These are phyloP conservation scores for Leccinum aurantiacum DNA, from an alignment of 768 basidiomycete genomes.

Conservation along the genomic window DNA sequence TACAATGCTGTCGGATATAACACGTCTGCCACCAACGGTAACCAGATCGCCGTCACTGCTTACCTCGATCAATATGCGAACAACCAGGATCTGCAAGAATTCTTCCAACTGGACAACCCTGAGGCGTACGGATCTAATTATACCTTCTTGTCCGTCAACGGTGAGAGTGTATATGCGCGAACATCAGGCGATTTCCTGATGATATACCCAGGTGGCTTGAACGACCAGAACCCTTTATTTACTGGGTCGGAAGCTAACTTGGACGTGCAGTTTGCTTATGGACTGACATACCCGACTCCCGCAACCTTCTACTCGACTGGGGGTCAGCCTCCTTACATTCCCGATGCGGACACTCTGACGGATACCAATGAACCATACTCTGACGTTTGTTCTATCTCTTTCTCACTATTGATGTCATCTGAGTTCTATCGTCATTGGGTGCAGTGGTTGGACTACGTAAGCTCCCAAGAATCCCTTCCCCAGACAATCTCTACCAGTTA, in stretches of 20 bases:
- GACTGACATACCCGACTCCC: constrained; percentile 62
- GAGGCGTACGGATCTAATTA: constrained; percentile 52
- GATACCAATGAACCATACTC: constrained; percentile 52
- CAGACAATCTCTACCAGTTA: constrained; percentile 72
- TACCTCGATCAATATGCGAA: constrained; percentile 58
- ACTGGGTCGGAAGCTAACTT: constrained; percentile 68
- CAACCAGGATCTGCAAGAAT: constrained; percentile 48
- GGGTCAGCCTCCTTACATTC: constrained; percentile 58
- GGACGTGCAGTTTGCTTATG: constrained; percentile 67
- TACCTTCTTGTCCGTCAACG: constrained; percentile 53
- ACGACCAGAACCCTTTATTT: constrained; percentile 51
- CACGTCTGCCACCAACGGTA: constrained; percentile 43
- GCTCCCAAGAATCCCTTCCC: constrained; percentile 45
- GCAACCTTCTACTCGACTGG: constrained; percentile 61
- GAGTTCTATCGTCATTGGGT: constrained; percentile 10
- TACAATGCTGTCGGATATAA: constrained; percentile 52
- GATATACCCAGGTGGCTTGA: constrained; percentile 49
- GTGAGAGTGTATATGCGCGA: constrained; percentile 31
- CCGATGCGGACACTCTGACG: constrained; percentile 41
- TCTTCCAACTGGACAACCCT: constrained; percentile 49
- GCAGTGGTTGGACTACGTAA: constrained; percentile 63
- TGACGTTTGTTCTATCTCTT: constrained; percentile 38
- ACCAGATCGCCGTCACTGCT: constrained; percentile 55
- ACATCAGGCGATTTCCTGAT: constrained; percentile 8
- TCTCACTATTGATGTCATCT: neutral